Evolutionary conservation across 164 flowering plant genomes (phyloP).

Genomic region (Litsea cubeba): DNA sequence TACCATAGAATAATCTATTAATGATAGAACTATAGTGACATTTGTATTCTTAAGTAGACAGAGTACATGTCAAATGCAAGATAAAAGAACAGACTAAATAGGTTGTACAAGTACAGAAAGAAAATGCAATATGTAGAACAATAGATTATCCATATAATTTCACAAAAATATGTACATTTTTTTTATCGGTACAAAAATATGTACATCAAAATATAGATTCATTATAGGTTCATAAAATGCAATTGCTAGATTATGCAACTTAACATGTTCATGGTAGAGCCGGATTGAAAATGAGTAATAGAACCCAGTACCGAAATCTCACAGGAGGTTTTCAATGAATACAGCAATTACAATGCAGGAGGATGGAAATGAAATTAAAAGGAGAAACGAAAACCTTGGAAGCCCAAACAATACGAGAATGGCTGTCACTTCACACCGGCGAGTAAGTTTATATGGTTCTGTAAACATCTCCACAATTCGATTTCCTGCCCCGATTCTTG

Average conservation of each 20-base stretch:
- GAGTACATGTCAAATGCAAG: neutral
- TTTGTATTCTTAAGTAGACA: neutral
- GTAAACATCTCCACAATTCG: slow-evolving; percentile 71
- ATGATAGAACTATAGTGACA: neutral
- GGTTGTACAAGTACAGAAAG: neutral
- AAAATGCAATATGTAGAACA: neutral
- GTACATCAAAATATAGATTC: no score
- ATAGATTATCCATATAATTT: neutral
- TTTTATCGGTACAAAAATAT: no score
- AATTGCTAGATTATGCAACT: neutral
- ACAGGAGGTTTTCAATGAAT: neutral
- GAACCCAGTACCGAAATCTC: neutral
- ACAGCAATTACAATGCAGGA: neutral
- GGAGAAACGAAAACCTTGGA: slow-evolving; percentile 62
- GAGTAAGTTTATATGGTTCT: slow-evolving; percentile 69
- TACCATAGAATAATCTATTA: no score
- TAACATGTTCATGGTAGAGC: neutral
- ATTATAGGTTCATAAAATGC: no score
- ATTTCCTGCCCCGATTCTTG: slow-evolving; percentile 66
- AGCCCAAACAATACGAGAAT: slow-evolving; percentile 93
- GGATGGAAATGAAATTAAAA: neutral
- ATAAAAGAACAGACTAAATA: neutral
- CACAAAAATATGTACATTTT: neutral
- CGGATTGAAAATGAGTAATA: neutral
- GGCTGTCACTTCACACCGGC: slow-evolving; percentile 95